Base-by-base conservation (phyloP, 202 grass and related monocot species). In the Bolboschoenoplectus hybrid region DNA sequence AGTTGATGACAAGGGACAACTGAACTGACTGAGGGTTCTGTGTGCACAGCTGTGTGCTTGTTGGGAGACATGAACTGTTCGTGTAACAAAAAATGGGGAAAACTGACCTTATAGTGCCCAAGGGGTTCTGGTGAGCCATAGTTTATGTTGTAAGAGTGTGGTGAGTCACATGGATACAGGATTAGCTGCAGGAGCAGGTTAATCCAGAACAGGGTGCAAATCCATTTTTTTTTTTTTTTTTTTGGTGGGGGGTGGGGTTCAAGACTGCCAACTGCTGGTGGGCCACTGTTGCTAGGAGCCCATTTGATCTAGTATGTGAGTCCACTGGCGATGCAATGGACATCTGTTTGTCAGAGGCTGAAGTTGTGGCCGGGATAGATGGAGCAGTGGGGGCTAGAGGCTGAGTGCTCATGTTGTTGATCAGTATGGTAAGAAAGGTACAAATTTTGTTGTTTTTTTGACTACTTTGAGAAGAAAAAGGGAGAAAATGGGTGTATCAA, bases 231-330 rank as follows among this genome's bases (percentile, higher is more conserved):
- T 26, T 26, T 71, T 95, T 95, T 89, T 26, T 26, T 26, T 26
- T 26, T 26, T 26, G 26, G 26, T 26, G 26, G 26, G 26, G 16
- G 56, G 87, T 90, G 83, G 89, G 91, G 44, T 95, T 92, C 52
- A 89, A 88, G 80, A 92, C 85, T 10, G 77, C 66, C 32, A 80
- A 95, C 10, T 82, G 89, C 39, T 91, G 89, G 39, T 92, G 89
- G 90, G 89, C 32, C 83, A 89, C 43, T 87, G 93, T 60, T 80
- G 74, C 77, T 89, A 89, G 87, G 87, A 88, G 74, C 87, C 89
- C 81, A 91, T 91, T 85, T 86, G 93, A 20, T 90, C 85, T 63
- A 91, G 87, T n/a, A 52, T 89, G 89, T 85, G 88, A 94, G 85
- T 90, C 88, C 56, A 85, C 44, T 41, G 89, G 93, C 72, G 87